Evolutionary conservation across 495 filamentous ascomycete species (phyloP), one percentile per base, ranked within the genome.

Genomic region (Jackrogersella minutella): DNA sequence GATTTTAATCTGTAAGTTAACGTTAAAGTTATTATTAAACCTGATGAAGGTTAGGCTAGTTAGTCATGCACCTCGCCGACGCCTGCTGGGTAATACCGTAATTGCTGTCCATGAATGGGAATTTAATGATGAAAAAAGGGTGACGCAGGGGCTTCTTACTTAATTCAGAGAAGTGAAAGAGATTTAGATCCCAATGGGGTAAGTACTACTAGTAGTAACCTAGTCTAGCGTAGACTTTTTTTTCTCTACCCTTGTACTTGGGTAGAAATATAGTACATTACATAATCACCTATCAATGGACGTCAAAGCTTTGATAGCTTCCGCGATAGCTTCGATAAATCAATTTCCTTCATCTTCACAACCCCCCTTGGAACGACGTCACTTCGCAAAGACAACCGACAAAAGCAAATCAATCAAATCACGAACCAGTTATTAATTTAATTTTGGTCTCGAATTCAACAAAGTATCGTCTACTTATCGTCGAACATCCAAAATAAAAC

Each of bases 31-130:
- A n/a, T n/a, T 30, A 26, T 14, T 64, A 53, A 55, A 59, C 57
- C 56, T 68, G 65, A n/a, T 28, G 26, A 58, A 63, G 17, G 53
- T 63, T 59, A 56, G 36, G 64, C 50, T 55, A 60, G 64, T 43
- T 55, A 60, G 51, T 63, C 52, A 63, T 63, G 58, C 58, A 41
- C 52, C n/a, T 58, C 53, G 13, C 24, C 26, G 44, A 49, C 24
- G 57, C 33, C 26, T 55, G 41, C 26, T 17, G 17, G 24, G 26
- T 58, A 43, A 36, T 34, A 9, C 19, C 17, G 14, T 30, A 30
- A 7, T 3, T 30, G 7, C 3, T 41, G n/a, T 63, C 3, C 21
- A 52, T 46, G 17, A 57, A 47, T n/a, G n/a, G n/a, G n/a, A 64
- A 58, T 30, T 51, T n/a, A 57, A 34, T 30, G 33, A 57, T 30